Evolutionary conservation across 192 early-diverging fungal species (phyloP), one percentile per base, ranked within the genome.

Genomic region (Coemansia sp.): DNA sequence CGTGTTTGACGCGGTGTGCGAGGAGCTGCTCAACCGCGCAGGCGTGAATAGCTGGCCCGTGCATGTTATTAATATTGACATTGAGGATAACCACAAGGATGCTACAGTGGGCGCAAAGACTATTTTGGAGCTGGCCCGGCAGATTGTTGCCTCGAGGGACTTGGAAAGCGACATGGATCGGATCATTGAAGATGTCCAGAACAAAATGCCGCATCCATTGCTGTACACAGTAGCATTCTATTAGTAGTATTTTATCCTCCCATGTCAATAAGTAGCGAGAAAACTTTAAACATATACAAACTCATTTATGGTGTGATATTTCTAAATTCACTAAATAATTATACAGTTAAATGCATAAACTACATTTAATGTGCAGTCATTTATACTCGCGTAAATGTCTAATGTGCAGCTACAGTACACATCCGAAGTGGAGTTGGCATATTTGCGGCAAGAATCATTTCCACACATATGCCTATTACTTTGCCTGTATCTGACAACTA

Each of bases 61-160:
- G 0, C 95, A 98, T 83, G 87, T 98, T 2, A 89, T 98, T 59
- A 98, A 98, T 62, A 85, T 98, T 4, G 95, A 97, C 31, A 98
- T 97, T 67, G 91, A 91, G 63, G 96, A 98, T 72, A 98, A 94
- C 77, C 89, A 92, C 47, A 86, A 90, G 65, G 93, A 96, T 63
- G 94, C 96, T 0, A 68, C 83, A 17, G 66, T 93, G 0, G 96
- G 95, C 4, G 96, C 91, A 7, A 83, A 89, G 64, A 87, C 91
- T 23, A 94, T 98, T 37, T 65, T 93, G 26, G 83, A 93, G 65
- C 74, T 98, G 47, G 94, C 90, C 8, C 69, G 87, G 61, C 84
- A 87, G 62, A 70, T 83, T 25, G 54, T 60, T 6, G 74, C 69
- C 9, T 83, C 86, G 0, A 64, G 61, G 10, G 91, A 98, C 68